phyloP scores from a whole-genome alignment of 805 yeast genomes.

The Myxozyma sirexii region DNA sequence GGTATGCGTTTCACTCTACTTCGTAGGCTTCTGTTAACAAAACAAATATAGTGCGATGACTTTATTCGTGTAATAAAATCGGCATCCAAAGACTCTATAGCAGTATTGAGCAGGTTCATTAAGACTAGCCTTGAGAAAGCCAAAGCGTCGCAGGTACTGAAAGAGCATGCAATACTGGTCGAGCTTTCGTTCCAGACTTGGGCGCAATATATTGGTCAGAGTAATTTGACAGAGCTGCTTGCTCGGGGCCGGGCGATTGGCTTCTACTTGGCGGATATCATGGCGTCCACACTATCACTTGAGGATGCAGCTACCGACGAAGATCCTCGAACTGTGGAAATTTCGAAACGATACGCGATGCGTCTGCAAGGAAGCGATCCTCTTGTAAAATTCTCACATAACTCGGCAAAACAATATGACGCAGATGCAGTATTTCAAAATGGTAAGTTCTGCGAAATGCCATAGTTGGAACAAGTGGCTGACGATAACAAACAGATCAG shows the following conservation, averaged over 20 bases:
- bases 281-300: conserved; percentile 13
- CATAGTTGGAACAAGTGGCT: background rate
- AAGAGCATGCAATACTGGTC: background rate
- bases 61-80: conserved; percentile 28
- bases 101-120: background rate
- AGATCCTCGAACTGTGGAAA: conserved; percentile 20
- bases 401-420: background rate
- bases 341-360: conserved; percentile 21
- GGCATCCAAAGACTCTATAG: background rate
- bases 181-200: conserved; percentile 7
- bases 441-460: background rate
- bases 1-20: background rate
- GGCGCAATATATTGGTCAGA: background rate
- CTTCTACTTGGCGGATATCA: conserved; percentile 18
- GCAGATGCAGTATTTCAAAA: background rate
- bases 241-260: conserved; percentile 17
- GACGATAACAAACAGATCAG: background rate
- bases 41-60: conserved; percentile 34
- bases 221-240: conserved; percentile 9
- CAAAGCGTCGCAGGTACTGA: background rate
- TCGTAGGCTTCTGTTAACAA: background rate
- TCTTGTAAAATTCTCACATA: background rate
- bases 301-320: conserved; percentile 27
- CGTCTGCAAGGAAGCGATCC: conserved; percentile 7
- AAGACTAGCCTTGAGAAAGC: background rate